Evolutionary conservation across 2,329 filamentous ascomycete species (phyloP).

Genomic region (Colletotrichum chlorophyti): DNA sequence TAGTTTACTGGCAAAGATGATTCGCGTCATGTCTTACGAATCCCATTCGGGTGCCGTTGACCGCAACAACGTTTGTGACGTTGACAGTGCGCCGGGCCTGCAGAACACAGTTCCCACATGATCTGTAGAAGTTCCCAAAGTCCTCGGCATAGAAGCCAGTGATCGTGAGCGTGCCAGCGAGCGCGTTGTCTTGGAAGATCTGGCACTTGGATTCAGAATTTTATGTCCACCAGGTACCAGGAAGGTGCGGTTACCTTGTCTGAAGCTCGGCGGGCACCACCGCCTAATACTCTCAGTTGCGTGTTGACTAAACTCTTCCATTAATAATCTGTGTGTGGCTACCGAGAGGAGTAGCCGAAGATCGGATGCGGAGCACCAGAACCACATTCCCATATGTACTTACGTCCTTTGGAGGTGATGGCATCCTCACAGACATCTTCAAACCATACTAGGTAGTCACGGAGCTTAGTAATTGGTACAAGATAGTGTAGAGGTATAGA

Average conservation of each 20-base stretch:
- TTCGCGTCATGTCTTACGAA: neutral
- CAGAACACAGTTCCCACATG: slow-evolving; percentile 36
- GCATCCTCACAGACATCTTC: slow-evolving; percentile 36
- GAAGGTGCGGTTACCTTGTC: slow-evolving; percentile 30
- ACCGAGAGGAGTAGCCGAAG: too few species aligned
- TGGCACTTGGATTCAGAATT: neutral
- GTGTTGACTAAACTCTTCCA: too few species aligned
- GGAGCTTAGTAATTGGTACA: fast-evolving
- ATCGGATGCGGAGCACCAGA: too few species aligned
- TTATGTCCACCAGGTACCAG: neutral
- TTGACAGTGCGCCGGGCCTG: slow-evolving; percentile 28
- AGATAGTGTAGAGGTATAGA: too few species aligned
- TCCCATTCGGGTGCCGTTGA: slow-evolving; percentile 28
- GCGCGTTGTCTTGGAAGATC: slow-evolving; percentile 36
- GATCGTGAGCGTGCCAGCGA: slow-evolving; percentile 36
- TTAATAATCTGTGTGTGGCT: too few species aligned
- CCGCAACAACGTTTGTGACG: slow-evolving; percentile 34
- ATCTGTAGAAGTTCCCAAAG: slow-evolving; percentile 36
- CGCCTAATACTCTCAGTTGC: slow-evolving; percentile 34
- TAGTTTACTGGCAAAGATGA: too few species aligned
- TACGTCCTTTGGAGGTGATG: slow-evolving; percentile 32
- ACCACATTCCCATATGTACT: too few species aligned
- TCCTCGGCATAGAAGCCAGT: slow-evolving; percentile 35
- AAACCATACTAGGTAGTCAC: slow-evolving; percentile 32
- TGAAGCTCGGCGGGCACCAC: slow-evolving; percentile 33